phyloP scores from a whole-genome alignment of 2,329 filamentous ascomycete species.

The Aureobasidium pullulans region DNA sequence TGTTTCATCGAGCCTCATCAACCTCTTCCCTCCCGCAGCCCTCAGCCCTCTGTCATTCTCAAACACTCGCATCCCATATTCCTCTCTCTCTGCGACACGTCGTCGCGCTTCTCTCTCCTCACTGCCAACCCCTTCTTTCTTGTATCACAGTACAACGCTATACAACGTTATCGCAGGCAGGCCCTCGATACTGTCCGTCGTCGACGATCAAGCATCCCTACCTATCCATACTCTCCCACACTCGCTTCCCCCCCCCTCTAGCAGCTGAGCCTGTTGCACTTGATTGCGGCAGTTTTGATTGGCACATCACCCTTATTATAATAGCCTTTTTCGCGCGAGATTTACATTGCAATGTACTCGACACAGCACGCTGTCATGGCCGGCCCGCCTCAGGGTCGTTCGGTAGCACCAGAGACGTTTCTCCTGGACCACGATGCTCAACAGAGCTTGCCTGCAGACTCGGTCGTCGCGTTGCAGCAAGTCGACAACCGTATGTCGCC shows the following conservation, averaged over 20 bases:
- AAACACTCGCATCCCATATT: slow-evolving; percentile 7
- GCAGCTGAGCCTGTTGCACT: background rate
- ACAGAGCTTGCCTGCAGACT: slow-evolving; percentile 90
- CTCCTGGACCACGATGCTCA: slow-evolving; percentile 97
- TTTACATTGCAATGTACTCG: slow-evolving; percentile 36
- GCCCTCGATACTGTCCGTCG: slow-evolving; percentile 7
- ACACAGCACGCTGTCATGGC: slow-evolving; percentile 66
- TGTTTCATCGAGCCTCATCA: slow-evolving; percentile 14
- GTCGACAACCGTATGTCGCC: slow-evolving; percentile 80
- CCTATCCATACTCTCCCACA: background rate
- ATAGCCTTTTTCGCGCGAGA: background rate
- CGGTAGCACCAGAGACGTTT: slow-evolving; percentile 88
- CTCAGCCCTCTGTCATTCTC: slow-evolving; percentile 12
- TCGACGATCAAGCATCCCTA: background rate
- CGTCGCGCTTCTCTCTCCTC: background rate
- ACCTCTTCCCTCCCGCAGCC: slow-evolving; percentile 10
- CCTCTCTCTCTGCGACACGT: slow-evolving; percentile 7
- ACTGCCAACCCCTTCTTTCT: background rate
- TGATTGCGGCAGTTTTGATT: background rate
- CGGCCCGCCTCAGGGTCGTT: slow-evolving; percentile 62
- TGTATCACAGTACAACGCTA: background rate
- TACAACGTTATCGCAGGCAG: slow-evolving; percentile 8
- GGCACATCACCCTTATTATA: slow-evolving; percentile 1
- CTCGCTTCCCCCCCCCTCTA: background rate
- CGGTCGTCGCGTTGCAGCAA: slow-evolving; percentile 93